Percentiles rank a stretch among this genome's conserved stretches.
These are phyloP conservation scores for Rubia balearica DNA, from an alignment of 305 asterid species.

Conservation along the genomic window DNA sequence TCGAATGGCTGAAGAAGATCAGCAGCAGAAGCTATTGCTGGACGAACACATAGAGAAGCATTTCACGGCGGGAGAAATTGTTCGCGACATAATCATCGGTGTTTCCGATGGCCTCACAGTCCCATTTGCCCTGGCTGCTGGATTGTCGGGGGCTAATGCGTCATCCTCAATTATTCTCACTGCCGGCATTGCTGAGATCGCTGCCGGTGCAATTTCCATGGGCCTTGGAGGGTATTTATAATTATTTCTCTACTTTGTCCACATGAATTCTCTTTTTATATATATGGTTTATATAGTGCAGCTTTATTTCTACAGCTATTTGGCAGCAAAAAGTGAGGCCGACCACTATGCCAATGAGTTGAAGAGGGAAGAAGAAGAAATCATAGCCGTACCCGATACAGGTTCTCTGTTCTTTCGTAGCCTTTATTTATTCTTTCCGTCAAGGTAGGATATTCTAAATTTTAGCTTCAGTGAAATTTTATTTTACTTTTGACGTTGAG, in stretches of 20 bases:
- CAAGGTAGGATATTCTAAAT: too few relatives aligned
- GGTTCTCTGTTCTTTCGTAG: conserved; percentile 26
- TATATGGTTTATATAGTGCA: too few relatives aligned
- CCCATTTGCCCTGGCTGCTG: conserved; percentile 95
- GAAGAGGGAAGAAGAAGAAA: conserved; percentile 79
- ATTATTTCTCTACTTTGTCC: not conserved
- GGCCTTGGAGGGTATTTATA: conserved; percentile 85
- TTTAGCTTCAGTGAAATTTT: too few relatives aligned
- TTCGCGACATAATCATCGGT: conserved; percentile 84
- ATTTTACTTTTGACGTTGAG: too few relatives aligned
- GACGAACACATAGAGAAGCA: conserved; percentile 68
- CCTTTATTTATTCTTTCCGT: too few relatives aligned
- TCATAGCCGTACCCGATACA: conserved; percentile 72
- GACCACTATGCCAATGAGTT: conserved; percentile 82
- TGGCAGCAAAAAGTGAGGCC: conserved; percentile 92
- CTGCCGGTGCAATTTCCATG: conserved; percentile 97
- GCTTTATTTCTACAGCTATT: conserved; percentile 36
- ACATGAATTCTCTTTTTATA: not conserved
- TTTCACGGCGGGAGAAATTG: conserved; percentile 86
- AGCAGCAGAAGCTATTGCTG: conserved; percentile 34
- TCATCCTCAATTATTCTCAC: conserved; percentile 84
- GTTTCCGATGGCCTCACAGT: conserved; percentile 93
- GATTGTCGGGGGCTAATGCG: conserved; percentile 88
- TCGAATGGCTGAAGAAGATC: conserved; percentile 13
- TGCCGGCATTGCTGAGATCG: conserved; percentile 89